Conservation (phyloP, 106 monocot species). For the Acanthochlamys bracteata region DNA sequence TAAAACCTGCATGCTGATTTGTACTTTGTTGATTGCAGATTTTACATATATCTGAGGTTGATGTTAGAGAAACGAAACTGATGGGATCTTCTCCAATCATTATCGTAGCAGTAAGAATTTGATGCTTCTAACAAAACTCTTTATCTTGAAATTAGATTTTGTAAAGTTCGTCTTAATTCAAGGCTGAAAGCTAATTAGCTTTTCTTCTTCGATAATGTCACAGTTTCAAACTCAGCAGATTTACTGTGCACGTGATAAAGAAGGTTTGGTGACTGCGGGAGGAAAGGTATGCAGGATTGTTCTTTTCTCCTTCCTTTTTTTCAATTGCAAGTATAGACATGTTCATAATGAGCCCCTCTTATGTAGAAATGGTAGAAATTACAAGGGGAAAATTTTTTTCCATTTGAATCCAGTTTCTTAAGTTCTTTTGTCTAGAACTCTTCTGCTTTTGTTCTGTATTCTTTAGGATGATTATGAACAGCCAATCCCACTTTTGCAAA, state of each 20-base stretch:
- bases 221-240: slow-evolving; percentile 99
- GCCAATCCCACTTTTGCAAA: too few species aligned
- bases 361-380: too few species aligned
- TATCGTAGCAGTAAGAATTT: slow-evolving; percentile 57
- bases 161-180: neutral
- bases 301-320: too few species aligned
- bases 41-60: slow-evolving; percentile 86
- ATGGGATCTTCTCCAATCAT: slow-evolving; percentile 90
- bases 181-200: neutral
- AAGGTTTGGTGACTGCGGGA: slow-evolving; percentile 73
- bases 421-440: too few species aligned
- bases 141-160: neutral
- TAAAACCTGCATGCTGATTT: neutral
- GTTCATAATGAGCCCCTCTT: too few species aligned
- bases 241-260: slow-evolving; percentile 73
- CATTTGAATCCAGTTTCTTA: too few species aligned
- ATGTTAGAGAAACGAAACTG: slow-evolving; percentile 94
- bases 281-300: slow-evolving; percentile 44
- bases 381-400: too few species aligned
- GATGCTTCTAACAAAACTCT: neutral
- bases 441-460: too few species aligned
- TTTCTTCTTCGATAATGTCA: slow-evolving; percentile 15
- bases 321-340: too few species aligned
- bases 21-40: slow-evolving; percentile 40
- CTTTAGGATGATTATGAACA: too few species aligned